Evolutionary conservation across 1,139 yeast genomes (phyloP).

Genomic region (Taiozyma sp.): DNA sequence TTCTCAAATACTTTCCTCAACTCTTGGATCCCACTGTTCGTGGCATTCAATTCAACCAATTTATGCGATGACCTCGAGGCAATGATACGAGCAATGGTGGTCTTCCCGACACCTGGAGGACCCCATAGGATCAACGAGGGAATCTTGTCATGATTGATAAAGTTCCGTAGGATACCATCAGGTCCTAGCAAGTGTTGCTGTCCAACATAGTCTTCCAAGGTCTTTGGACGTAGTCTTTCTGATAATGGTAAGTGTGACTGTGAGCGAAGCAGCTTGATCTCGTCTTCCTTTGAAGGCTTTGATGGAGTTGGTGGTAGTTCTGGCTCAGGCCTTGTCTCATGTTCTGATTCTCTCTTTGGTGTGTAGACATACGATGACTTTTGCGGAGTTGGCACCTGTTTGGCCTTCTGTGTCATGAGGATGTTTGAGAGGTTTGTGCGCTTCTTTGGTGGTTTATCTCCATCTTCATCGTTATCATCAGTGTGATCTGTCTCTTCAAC

Average conservation of each 20-base stretch:
- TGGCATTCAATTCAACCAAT: conserved; percentile 85
- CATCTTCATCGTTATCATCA: neutral
- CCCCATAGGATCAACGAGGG: conserved; percentile 97
- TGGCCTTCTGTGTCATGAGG: neutral
- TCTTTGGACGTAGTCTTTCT: conserved; percentile 75
- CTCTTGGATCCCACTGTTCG: conserved; percentile 67
- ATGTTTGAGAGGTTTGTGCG: neutral
- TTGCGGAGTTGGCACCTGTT: neutral
- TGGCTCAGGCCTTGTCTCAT: neutral
- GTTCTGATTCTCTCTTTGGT: neutral
- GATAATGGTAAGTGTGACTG: conserved; percentile 70
- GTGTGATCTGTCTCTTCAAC: no score
- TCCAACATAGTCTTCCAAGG: conserved; percentile 77
- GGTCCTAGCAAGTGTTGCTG: conserved; percentile 78
- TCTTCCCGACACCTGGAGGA: conserved; percentile 93
- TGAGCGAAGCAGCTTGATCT: conserved; percentile 35
- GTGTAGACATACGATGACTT: neutral
- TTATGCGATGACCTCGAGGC: conserved; percentile 33
- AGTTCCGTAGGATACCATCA: conserved; percentile 66
- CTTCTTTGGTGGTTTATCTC: conserved; percentile 7
- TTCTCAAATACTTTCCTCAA: conserved; percentile 69
- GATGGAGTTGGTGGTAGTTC: neutral
- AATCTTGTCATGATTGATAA: conserved; percentile 52
- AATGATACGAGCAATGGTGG: conserved; percentile 57
- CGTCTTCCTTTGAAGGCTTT: conserved; percentile 21